Evolutionary conservation across 495 filamentous ascomycete species (phyloP).

Genomic region (Tuber aestivum): DNA sequence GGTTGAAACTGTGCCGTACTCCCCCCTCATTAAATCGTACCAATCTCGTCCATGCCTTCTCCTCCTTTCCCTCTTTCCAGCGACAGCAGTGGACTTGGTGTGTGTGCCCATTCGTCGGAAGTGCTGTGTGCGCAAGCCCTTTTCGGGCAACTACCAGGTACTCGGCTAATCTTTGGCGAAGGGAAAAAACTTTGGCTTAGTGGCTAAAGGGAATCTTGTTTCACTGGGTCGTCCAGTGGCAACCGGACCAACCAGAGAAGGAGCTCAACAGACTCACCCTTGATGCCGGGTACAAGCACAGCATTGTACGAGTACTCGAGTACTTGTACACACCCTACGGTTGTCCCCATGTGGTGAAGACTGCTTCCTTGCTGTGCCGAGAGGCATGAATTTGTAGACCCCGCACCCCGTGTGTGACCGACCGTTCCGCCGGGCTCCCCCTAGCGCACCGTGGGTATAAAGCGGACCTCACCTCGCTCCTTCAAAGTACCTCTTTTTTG

Average conservation of each 20-base stretch:
- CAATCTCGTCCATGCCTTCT: not conserved
- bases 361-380: not conserved
- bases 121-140: too few species aligned
- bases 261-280: too few species aligned
- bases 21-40: constrained; percentile 2
- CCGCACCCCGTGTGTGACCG: not conserved
- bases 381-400: not conserved
- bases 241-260: too few species aligned
- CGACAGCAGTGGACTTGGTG: not conserved
- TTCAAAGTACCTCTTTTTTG: not conserved
- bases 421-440: not conserved
- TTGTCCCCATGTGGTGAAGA: not conserved
- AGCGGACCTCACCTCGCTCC: not conserved
- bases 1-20: not conserved
- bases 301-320: too few species aligned
- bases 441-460: not conserved
- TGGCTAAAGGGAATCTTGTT: too few species aligned
- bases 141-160: too few species aligned
- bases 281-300: too few species aligned
- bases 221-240: too few species aligned
- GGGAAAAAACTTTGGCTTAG: too few species aligned
- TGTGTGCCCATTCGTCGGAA: too few species aligned
- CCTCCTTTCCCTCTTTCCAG: not conserved
- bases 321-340: too few species aligned
- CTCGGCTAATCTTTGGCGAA: too few species aligned